Evolutionary conservation across 2,329 filamentous ascomycete genomes (phyloP).

Genomic region (Hortaea werneckii): DNA sequence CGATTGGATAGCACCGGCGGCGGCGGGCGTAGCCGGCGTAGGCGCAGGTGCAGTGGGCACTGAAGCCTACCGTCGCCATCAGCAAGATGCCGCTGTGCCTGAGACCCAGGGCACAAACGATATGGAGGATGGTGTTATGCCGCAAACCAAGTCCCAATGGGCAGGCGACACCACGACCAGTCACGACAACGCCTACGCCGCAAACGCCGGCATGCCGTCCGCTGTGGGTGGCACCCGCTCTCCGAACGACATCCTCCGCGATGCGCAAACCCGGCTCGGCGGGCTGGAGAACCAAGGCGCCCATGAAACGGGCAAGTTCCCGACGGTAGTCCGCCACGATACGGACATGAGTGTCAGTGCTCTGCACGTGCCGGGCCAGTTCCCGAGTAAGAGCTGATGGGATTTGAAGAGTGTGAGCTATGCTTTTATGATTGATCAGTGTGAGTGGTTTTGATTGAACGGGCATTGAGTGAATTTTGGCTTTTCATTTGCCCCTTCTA

Average conservation of each 20-base stretch:
- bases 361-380: slow-evolving; percentile 61
- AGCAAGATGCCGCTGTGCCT: slow-evolving; percentile 8
- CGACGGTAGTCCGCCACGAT: slow-evolving; percentile 38
- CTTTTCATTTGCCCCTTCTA: no score
- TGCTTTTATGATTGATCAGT: background rate
- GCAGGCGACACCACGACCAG: background rate
- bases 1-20: slow-evolving; percentile 46
- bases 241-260: background rate
- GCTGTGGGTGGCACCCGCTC: background rate
- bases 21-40: slow-evolving; percentile 29
- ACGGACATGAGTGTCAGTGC: slow-evolving; percentile 48
- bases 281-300: slow-evolving; percentile 26
- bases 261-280: slow-evolving; percentile 10
- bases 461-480: no score
- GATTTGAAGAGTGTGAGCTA: no score
- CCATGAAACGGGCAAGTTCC: slow-evolving; percentile 32
- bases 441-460: background rate
- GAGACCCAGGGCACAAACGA: background rate
- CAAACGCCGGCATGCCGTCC: background rate
- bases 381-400: slow-evolving; percentile 7
- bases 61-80: slow-evolving; percentile 14
- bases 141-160: background rate
- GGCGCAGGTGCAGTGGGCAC: slow-evolving; percentile 28
- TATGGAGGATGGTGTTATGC: background rate
- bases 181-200: background rate